A percentile compares a stretch with the other conserved stretches of the same genome.
These are phyloP conservation scores for Pharus latifolius DNA, from an alignment of 176 grass and related monocot genomes.

Conservation along the genomic window DNA sequence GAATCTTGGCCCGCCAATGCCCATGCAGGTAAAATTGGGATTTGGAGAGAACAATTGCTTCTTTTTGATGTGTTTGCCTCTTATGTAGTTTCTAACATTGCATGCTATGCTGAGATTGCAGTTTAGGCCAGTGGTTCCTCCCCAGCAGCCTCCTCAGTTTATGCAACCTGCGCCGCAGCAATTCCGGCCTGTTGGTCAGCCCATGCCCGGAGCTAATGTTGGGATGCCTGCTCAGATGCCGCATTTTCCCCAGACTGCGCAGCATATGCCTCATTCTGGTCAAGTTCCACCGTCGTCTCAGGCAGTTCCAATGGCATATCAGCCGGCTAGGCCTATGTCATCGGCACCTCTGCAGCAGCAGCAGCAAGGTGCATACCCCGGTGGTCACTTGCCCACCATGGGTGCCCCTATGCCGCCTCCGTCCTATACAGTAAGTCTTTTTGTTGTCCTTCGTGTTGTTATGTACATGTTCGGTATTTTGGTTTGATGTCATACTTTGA, in stretches of 20 bases:
- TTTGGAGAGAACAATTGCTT: not conserved
- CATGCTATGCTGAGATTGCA: constrained; percentile 23
- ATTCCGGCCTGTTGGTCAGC: constrained; percentile 46
- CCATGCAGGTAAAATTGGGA: constrained; percentile 62
- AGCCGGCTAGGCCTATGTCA: constrained; percentile 48
- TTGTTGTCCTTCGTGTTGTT: not conserved
- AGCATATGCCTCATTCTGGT: constrained; percentile 51
- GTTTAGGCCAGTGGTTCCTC: constrained; percentile 49
- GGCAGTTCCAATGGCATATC: constrained; percentile 60
- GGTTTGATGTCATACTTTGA: too few relatives aligned
- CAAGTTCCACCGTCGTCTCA: constrained; percentile 52
- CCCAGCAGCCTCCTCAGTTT: constrained; percentile 55
- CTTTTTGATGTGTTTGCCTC: not conserved
- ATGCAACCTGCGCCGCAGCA: constrained; percentile 39
- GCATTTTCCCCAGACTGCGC: constrained; percentile 44
- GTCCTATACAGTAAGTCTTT: constrained; percentile 53
- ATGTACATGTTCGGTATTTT: not conserved
- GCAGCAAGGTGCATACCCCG: constrained; percentile 24
- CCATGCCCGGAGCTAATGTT: constrained; percentile 41
- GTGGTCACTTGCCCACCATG: constrained; percentile 45
- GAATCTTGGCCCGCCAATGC: constrained; percentile 75
- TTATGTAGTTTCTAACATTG: constrained; percentile 11
- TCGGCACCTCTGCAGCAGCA: constrained; percentile 28
- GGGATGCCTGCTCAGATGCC: constrained; percentile 44
- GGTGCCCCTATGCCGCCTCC: constrained; percentile 43